Base-by-base conservation (phyloP, 495 filamentous ascomycete genomes). In the Oidiodendron maius region DNA sequence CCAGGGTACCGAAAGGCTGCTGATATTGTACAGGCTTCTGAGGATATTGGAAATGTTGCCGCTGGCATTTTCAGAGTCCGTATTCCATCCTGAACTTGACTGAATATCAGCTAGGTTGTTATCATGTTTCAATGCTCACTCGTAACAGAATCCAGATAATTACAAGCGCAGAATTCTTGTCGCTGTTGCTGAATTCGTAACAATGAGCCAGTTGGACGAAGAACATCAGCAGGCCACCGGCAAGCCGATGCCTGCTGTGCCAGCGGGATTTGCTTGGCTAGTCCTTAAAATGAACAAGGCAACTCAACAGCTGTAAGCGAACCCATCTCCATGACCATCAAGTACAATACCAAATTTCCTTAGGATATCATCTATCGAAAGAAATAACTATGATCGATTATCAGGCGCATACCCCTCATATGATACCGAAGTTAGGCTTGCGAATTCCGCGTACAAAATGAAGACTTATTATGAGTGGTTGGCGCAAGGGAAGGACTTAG, bases 11-110 rank as follows among this genome's bases (percentile, higher is more conserved):
- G 26, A 46, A 36, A n/a, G n/a, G n/a, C n/a, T 37, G 15, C 20
- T 32, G 2, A 42, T 17, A 26, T 0, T 28, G 4, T 4, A 40
- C 38, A 64, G 63, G 59, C 55, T 16, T 58, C 62, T 4, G 61
- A 64, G 34, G 67, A 71, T 43, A 66, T 71, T 30, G 69, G 69
- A 2, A 53, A 51, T 8, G 54, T 70, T 10, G 69, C 58, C 12
- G 65, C 64, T 1, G 56, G 58, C 8, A 56, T 68, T 5, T 62
- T 71, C 41, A 37, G 44, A 35, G 61, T 61, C 46, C 9, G 55
- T 55, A 1, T n/a, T 11, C 42, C 28, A 34, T 34, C n/a, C n/a
- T 8, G 28, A 34, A n/a, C 8, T 34, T 34, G 28, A 8, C n/a
- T 26, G 37, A 28, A 17, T 18, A n/a, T 37, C 35, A 37, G 13